Conservation (phyloP, 345 rosid species). For the Brassica juncea region DNA sequence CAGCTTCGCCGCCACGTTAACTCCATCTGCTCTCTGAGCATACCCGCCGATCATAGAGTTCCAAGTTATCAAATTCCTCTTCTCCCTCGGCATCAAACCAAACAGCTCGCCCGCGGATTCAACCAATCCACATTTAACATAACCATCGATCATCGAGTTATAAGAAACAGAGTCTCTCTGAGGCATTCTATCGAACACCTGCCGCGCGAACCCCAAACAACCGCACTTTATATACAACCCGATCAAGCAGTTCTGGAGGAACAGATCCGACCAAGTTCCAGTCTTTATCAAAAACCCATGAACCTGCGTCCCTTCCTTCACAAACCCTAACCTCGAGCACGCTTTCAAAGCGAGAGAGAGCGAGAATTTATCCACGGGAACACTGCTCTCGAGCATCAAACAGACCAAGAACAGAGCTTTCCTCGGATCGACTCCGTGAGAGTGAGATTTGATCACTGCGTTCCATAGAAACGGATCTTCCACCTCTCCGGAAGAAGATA, state of each 20-base stretch:
- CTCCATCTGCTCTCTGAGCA: conserved; percentile 41
- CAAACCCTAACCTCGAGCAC: conserved; percentile 38
- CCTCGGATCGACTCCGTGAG: conserved; percentile 44
- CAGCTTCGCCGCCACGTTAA: conserved; percentile 46
- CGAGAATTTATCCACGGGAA: conserved; percentile 42
- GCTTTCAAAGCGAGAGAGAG: conserved; percentile 46
- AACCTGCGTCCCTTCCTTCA: conserved; percentile 41
- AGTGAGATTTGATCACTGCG: conserved; percentile 41
- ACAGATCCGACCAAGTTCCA: conserved; percentile 45
- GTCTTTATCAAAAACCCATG: conserved; percentile 49
- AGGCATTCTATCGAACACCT: conserved; percentile 44
- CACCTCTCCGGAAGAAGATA: neutral
- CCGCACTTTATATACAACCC: conserved; percentile 44
- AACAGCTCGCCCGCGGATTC: conserved; percentile 52
- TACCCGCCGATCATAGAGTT: conserved; percentile 66
- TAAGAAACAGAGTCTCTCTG: conserved; percentile 47
- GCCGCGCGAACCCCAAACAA: conserved; percentile 40
- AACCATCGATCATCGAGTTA: conserved; percentile 52
- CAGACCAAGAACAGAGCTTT: conserved; percentile 40
- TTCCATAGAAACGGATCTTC: conserved; percentile 48
- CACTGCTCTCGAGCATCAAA: conserved; percentile 44
- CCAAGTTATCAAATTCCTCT: conserved; percentile 61
- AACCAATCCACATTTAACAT: conserved; percentile 53
- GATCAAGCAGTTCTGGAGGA: conserved; percentile 45
- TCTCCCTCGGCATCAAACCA: conserved; percentile 47